phyloP scores from a whole-genome alignment of 805 yeast genomes.

The Kodamaea sagamina region DNA sequence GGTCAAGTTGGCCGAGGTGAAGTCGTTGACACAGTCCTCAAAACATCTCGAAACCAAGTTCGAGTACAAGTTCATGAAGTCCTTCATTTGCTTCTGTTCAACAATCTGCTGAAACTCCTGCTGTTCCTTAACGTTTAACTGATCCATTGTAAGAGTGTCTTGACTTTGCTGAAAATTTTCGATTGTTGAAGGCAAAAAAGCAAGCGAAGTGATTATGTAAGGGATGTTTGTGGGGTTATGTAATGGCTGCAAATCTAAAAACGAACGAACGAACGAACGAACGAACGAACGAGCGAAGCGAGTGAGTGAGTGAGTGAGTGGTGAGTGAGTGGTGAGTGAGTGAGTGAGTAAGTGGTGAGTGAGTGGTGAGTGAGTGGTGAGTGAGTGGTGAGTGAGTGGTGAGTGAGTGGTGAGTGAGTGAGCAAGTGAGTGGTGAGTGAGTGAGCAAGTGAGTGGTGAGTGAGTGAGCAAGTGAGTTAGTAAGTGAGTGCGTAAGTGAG shows the following conservation, averaged over 20 bases:
- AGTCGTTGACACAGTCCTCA: constrained; percentile 96
- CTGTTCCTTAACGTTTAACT: constrained; percentile 91
- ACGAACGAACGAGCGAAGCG: too few species aligned
- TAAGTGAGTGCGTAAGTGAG: too few species aligned
- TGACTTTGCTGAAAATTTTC: constrained; percentile 10
- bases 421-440: too few species aligned
- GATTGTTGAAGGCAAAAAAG: constrained; percentile 12
- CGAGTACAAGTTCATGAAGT: constrained; percentile 96
- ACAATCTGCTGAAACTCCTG: constrained; percentile 94
- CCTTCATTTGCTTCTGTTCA: constrained; percentile 98
- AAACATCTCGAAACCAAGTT: constrained; percentile 96
- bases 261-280: too few species aligned
- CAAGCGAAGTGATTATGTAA: constrained; percentile 1
- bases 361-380: too few species aligned
- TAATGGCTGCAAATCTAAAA: constrained; percentile 5
- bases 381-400: too few species aligned
- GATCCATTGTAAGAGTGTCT: constrained; percentile 63
- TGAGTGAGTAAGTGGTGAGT: neutral
- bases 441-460: too few species aligned
- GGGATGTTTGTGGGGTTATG: constrained; percentile 7
- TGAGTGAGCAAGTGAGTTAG: too few species aligned
- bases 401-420: too few species aligned
- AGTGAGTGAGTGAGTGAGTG: neutral
- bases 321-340: neutral
- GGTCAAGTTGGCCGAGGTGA: constrained; percentile 88